Base-by-base conservation (phyloP, 1,284 basidiomycete species). In the Trametes sp. region DNA sequence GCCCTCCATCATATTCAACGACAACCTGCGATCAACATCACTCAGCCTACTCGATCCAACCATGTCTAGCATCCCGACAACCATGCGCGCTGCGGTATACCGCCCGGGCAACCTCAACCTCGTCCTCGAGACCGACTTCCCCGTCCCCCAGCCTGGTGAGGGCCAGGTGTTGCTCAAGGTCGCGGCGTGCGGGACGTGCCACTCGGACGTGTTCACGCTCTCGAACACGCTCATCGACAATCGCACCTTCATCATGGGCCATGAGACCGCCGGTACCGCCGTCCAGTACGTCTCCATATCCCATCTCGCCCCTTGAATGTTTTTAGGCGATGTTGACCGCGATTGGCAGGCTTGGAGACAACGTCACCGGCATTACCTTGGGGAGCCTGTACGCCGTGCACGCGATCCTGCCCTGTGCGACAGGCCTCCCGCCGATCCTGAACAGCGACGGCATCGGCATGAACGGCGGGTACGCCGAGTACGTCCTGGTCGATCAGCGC, bases 91-190 rank as follows among this genome's bases (percentile, higher is more conserved):
- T 35, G 73, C 72, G 9, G 61, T 72, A 14, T 72, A 70, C 46
- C 48, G 63, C 44, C 67, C 70, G 1, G 70, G 69, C 1, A 62
- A 68, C 58, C 38, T 57, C 16, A 59, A 66, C 42, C 66, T 70
- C 38, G 60, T 67, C 21, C 59, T 72, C 21, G 59, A 66, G 45
- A 23, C 28, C 16, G 45, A 68, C 24, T 65, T 69, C 51, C 67
- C 69, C n/a, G 67, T 73, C 21, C 70, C 70, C 0, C 63, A 57
- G 24, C 69, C 71, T 1, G 50, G 62, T 0, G 52, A 66, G n/a
- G 66, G 68, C 46, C 67, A 75, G 49, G 71, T 75, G 7, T 55
- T 75, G 14, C 63, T 75, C 51, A 70, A 73, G 64, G 63, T 76
- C 14, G 66, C 68, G n/a, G 71, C 73, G 21, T 70, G 69, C 31